Evolutionary conservation across 179 eudicot species (phyloP).

Genomic region (Actinidia polygama): DNA sequence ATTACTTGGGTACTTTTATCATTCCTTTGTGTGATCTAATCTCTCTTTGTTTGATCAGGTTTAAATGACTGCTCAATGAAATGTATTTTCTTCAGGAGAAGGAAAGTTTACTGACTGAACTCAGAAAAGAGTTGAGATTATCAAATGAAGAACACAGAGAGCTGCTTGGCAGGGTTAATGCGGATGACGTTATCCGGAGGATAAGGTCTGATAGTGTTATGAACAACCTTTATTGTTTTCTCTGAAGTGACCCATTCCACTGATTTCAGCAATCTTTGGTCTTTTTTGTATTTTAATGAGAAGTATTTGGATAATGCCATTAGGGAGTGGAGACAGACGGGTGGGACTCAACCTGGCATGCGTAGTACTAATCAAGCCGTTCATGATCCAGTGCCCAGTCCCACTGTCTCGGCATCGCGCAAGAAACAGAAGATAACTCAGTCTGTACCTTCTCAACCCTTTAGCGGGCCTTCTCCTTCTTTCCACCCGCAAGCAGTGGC

Average conservation of each 20-base stretch:
- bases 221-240: slow-evolving; percentile 17
- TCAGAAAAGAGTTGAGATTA: slow-evolving; percentile 73
- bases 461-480: slow-evolving; percentile 53
- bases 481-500: slow-evolving; percentile 41
- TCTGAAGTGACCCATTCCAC: not conserved
- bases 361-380: slow-evolving; percentile 43
- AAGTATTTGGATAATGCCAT: slow-evolving; percentile 26
- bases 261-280: slow-evolving; percentile 9
- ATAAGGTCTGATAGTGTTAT: slow-evolving; percentile 56
- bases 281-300: slow-evolving; percentile 14
- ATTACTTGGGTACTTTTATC: slow-evolving; percentile 62
- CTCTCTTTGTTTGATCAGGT: slow-evolving; percentile 23
- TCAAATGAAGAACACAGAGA: slow-evolving; percentile 83
- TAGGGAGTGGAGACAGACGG: slow-evolving; percentile 75
- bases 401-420: slow-evolving; percentile 61
- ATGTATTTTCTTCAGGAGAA: slow-evolving; percentile 63
- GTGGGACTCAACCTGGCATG: slow-evolving; percentile 47
- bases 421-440: slow-evolving; percentile 52
- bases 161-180: slow-evolving; percentile 64
- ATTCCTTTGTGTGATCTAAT: slow-evolving; percentile 19
- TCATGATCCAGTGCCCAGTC: slow-evolving; percentile 53
- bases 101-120: slow-evolving; percentile 75
- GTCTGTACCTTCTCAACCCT: slow-evolving; percentile 51
- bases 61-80: slow-evolving; percentile 34
- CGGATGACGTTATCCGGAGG: slow-evolving; percentile 59